phyloP scores from a whole-genome alignment of 2,329 filamentous ascomycete genomes.

The Penicillium vulpinum region DNA sequence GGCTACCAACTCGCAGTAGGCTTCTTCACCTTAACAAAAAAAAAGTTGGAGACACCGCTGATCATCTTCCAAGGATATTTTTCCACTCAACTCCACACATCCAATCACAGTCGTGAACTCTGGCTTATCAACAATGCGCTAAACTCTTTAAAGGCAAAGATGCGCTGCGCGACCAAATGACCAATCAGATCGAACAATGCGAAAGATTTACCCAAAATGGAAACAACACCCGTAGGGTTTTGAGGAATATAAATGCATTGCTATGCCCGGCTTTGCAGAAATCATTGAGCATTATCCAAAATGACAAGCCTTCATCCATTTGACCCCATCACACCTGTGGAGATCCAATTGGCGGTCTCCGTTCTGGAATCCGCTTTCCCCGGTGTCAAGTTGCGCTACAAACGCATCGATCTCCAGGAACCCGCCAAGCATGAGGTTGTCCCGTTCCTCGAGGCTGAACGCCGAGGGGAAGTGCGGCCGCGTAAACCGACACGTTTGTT shows the following conservation, averaged over 20 bases:
- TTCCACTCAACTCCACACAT: not conserved
- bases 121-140: slow-evolving; percentile 2
- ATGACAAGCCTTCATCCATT: slow-evolving; percentile 40
- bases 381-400: slow-evolving; percentile 52
- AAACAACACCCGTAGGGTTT: no score
- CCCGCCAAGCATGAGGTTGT: slow-evolving; percentile 61
- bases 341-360: slow-evolving; percentile 43
- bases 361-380: slow-evolving; percentile 41
- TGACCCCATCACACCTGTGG: slow-evolving; percentile 41
- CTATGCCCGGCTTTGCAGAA: not conserved
- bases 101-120: not conserved
- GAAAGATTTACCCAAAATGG: slow-evolving; percentile 22
- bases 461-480: slow-evolving; percentile 51
- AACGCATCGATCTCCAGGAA: slow-evolving; percentile 67
- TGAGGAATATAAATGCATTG: slow-evolving; percentile 13
- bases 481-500: slow-evolving; percentile 53
- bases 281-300: not conserved
- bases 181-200: slow-evolving; percentile 16
- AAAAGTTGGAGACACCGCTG: not conserved
- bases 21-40: no score
- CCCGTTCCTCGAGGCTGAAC: slow-evolving; percentile 65
- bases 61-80: not conserved
- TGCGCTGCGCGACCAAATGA: slow-evolving; percentile 13
- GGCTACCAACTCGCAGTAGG: no score
- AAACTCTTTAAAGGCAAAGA: slow-evolving; percentile 18